Conservation (phyloP, 306 rosid genomes). For the Pterocarpus macrocarpus region DNA sequence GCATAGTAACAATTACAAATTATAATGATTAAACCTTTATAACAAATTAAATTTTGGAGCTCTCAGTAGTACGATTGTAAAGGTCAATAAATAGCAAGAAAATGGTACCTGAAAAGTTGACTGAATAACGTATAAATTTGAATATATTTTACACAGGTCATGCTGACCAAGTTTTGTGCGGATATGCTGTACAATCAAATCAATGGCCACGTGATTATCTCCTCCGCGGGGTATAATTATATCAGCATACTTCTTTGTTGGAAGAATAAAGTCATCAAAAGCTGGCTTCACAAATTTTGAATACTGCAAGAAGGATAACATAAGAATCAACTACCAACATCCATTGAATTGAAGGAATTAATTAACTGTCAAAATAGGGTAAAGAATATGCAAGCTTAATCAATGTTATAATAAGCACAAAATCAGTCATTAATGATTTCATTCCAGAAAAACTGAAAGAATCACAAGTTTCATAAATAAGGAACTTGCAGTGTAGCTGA, state of each 20-base stretch:
- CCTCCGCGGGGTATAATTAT: slow-evolving; percentile 99
- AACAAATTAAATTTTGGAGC: slow-evolving; percentile 31
- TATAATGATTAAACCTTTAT: slow-evolving; percentile 5
- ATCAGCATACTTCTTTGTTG: slow-evolving; percentile 99
- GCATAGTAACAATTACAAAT: slow-evolving; percentile 48
- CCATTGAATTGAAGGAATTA: slow-evolving; percentile 23
- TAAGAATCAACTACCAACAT: slow-evolving; percentile 39
- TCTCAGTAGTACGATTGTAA: slow-evolving; percentile 20
- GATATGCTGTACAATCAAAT: slow-evolving; percentile 97
- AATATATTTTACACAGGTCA: slow-evolving; percentile 99
- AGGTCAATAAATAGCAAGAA: slow-evolving; percentile 2
- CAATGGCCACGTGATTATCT: slow-evolving; percentile 96
- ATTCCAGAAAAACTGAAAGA: slow-evolving; percentile 22
- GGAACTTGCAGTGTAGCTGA: slow-evolving; percentile 32
- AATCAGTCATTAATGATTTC: slow-evolving; percentile 9
- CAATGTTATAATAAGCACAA: slow-evolving; percentile 7
- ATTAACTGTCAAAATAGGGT: slow-evolving; percentile 1
- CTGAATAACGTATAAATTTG: slow-evolving; percentile 89
- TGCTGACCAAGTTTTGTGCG: slow-evolving; percentile 99
- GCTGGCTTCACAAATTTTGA: slow-evolving; percentile 99
- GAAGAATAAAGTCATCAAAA: slow-evolving; percentile 96
- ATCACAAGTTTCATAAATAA: slow-evolving; percentile 2
- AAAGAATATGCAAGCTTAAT: not conserved
- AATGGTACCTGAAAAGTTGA: slow-evolving; percentile 92
- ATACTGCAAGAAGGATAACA: slow-evolving; percentile 70